Evolutionary conservation across 164 flowering plant genomes (phyloP).

Genomic region (Protea cynaroides): DNA sequence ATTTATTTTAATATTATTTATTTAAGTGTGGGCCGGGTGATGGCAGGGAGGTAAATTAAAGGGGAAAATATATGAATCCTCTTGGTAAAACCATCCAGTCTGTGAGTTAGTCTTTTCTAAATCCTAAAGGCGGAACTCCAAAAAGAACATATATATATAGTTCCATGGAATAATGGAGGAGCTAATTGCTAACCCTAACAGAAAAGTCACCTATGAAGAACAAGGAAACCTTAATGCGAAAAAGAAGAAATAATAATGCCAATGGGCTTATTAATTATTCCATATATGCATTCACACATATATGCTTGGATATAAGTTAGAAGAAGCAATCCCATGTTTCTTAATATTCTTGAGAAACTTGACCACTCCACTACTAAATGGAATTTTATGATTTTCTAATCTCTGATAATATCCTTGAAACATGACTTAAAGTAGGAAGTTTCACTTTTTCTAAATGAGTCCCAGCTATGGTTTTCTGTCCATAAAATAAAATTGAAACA

Average conservation of each 20-base stretch:
- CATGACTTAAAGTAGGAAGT: conserved; percentile 9
- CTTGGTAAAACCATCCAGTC: not conserved
- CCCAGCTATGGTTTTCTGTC: not conserved
- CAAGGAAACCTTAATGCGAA: conserved; percentile 1
- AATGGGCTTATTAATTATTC: not conserved
- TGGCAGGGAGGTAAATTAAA: no score
- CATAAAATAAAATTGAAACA: conserved; percentile 1
- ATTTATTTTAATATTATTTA: no score
- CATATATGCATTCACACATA: not conserved
- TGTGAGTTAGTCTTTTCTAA: not conserved
- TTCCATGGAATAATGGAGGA: conserved; percentile 7
- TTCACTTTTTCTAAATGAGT: not conserved
- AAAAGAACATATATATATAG: not conserved
- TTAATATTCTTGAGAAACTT: conserved; percentile 1
- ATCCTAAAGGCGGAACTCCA: not conserved
- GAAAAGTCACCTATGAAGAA: not conserved
- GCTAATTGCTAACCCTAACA: not conserved
- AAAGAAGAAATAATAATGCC: conserved; percentile 6
- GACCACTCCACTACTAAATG: conserved; percentile 6
- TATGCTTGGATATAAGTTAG: not conserved
- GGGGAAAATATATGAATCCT: no score
- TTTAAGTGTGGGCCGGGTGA: no score
- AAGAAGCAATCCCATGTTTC: no score
- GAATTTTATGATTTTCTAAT: conserved; percentile 3
- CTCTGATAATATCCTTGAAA: conserved; percentile 3